Base-by-base conservation (phyloP, 2,329 filamentous ascomycete species). In the Mycocentrospora acerina region DNA sequence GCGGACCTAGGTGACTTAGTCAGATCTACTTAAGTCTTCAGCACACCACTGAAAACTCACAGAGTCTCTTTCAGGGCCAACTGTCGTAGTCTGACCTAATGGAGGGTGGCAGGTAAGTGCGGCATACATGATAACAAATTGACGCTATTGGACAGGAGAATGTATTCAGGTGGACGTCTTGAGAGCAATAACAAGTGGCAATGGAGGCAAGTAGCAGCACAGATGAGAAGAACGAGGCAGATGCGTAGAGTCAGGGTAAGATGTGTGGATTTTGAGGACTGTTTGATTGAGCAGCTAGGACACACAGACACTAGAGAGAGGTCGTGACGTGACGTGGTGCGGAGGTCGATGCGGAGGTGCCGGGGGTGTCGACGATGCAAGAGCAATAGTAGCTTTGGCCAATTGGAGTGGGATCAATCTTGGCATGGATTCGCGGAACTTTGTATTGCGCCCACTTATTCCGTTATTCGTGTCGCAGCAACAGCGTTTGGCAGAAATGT, bases 21-120 rank as follows among this genome's bases (percentile, higher is more conserved):
- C 14, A 51, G 42, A 29, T 13, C 12, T 62, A 53, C 12, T 36
- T 15, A 13, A 29, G 3, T 53, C 44, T 13, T 3, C 15, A 30
- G 7, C 10, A 4, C 13, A 19, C 4, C 19, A 16, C 18, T 25
- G 18, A 5, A 25, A 56, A 22, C 64, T 56, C 54, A 72, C 70
- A 24, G 59, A 55, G 13, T 67, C 57, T 40, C 67, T 62, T 13
- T 64, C 53, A 26, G 68, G 59, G 17, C 72, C 66, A 14, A 87
- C 59, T 32, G 79, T 74, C 2, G 88, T 90, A 16, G 86, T 77
- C 60, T 90, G 86, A 2, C 84, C 88, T 35, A 95, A 68, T 1
- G 88, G 81, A 10, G 90, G 90, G 56, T 82, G 83, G 43, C 75
- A 81, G 4, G 74, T 77, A 11, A 85, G 65, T 45, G 74, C 72